A percentile compares a stretch with the other conserved stretches of the same genome.
These are phyloP conservation scores for Aspergillus sp. DNA, from an alignment of 2,329 filamentous ascomycete genomes.

Conservation along the genomic window DNA sequence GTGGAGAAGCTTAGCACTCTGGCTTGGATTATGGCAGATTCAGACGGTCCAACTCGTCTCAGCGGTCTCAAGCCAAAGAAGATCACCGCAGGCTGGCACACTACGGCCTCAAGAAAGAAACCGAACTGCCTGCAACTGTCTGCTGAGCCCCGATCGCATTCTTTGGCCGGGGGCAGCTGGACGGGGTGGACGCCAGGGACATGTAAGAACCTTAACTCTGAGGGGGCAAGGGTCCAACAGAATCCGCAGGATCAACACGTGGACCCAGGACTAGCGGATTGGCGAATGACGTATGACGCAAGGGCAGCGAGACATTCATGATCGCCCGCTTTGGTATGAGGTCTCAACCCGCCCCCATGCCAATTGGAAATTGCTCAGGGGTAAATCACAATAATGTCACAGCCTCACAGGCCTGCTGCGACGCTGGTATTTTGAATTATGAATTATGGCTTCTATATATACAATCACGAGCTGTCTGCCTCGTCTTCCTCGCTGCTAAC, in stretches of 20 bases:
- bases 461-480: slow-evolving; percentile 5
- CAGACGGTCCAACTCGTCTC: no score
- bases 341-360: no score
- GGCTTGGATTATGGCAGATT: neutral
- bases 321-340: neutral
- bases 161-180: no score
- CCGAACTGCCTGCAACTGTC: neutral
- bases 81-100: neutral
- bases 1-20: neutral
- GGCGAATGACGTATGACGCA: neutral
- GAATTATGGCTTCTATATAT: neutral
- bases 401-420: neutral
- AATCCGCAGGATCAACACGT: neutral
- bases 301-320: neutral
- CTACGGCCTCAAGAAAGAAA: neutral
- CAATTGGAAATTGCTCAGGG: neutral
- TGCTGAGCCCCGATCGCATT: no score
- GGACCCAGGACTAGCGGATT: neutral
- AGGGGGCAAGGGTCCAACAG: neutral
- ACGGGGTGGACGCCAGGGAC: neutral
- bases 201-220: neutral
- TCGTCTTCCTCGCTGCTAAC: slow-evolving; percentile 44
- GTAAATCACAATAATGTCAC: neutral
- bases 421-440: neutral
- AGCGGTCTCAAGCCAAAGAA: no score